Percentiles rank a stretch among this genome's conserved stretches.
These are phyloP conservation scores for Aspergillus conjunctus DNA, from an alignment of 495 filamentous ascomycete genomes.

Conservation along the genomic window DNA sequence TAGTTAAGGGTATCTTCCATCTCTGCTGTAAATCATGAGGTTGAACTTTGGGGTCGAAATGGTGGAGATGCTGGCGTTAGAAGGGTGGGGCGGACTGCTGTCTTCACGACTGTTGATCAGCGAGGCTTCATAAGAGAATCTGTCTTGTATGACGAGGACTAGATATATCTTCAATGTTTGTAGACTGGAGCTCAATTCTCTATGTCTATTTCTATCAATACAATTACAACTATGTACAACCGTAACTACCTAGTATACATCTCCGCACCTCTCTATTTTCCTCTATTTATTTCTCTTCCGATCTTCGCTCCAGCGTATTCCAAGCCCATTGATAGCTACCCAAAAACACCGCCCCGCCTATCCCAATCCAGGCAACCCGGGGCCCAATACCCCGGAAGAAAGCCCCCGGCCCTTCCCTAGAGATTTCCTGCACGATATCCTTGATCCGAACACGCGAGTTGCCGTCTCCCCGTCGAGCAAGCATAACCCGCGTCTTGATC, in stretches of 20 bases:
- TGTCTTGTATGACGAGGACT: not conserved
- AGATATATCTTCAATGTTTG: not conserved
- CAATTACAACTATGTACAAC: conserved; percentile 11
- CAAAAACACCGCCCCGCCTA: conserved; percentile 91
- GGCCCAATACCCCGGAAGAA: conserved; percentile 91
- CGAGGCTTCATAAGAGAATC: too few relatives aligned
- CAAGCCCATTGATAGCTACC: conserved; percentile 93
- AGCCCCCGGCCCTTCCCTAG: conserved; percentile 70
- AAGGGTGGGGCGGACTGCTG: too few relatives aligned
- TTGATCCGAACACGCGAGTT: conserved; percentile 55
- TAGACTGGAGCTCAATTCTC: not conserved
- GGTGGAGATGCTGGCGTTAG: too few relatives aligned
- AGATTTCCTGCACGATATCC: conserved; percentile 64
- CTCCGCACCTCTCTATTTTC: not conserved
- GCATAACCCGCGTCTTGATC: conserved; percentile 95
- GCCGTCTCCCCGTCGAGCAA: conserved; percentile 57
- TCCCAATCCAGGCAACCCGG: conserved; percentile 89
- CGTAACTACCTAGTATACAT: conserved; percentile 20
- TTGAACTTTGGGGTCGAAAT: too few relatives aligned
- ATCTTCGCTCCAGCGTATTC: conserved; percentile 62
- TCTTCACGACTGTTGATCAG: too few relatives aligned
- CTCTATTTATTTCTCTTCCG: conserved; percentile 11
- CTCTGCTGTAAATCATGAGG: too few relatives aligned
- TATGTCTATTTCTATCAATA: conserved; percentile 5
- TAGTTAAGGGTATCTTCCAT: too few relatives aligned